phyloP scores from a whole-genome alignment of 2,329 filamentous ascomycete species.

The Basipetospora chlamydospora region DNA sequence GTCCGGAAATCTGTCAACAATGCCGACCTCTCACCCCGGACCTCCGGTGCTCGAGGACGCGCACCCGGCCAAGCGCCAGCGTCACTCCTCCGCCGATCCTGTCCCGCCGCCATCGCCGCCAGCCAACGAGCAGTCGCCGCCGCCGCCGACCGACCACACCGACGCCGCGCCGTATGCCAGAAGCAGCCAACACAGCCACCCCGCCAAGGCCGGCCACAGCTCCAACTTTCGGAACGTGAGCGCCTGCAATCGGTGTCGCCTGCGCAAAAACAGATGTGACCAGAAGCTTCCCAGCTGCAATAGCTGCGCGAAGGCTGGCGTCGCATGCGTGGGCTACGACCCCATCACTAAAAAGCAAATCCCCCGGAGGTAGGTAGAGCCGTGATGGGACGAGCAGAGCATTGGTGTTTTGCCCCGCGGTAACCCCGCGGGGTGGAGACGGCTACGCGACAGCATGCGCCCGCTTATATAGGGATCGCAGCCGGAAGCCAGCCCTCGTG shows the following conservation, averaged over 20 bases:
- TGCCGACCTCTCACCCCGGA: slow-evolving; percentile 21
- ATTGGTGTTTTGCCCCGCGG: too few species aligned
- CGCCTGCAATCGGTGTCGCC: slow-evolving; percentile 81
- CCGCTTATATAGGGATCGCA: too few species aligned
- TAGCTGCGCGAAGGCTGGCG: slow-evolving; percentile 82
- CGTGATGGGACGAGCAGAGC: neutral
- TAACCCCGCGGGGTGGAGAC: too few species aligned
- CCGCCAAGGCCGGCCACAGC: slow-evolving; percentile 38
- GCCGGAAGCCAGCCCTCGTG: too few species aligned
- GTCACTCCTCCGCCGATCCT: slow-evolving; percentile 36
- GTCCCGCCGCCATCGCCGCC: slow-evolving; percentile 23
- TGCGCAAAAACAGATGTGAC: slow-evolving; percentile 91
- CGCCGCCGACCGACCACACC: slow-evolving; percentile 18
- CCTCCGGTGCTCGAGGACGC: slow-evolving; percentile 31
- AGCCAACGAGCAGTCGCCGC: slow-evolving; percentile 20
- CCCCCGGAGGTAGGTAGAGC: slow-evolving; percentile 60
- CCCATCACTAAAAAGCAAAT: slow-evolving; percentile 95
- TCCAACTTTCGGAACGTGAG: slow-evolving; percentile 75
- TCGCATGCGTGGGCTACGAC: slow-evolving; percentile 88
- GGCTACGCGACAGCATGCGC: too few species aligned
- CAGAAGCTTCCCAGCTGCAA: slow-evolving; percentile 83
- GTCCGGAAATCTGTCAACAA: neutral
- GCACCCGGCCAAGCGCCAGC: slow-evolving; percentile 42
- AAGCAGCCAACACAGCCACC: slow-evolving; percentile 14
- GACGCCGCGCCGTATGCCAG: slow-evolving; percentile 9